Base-by-base conservation (phyloP, 345 rosid genomes). In the Lagerstroemia speciosa region DNA sequence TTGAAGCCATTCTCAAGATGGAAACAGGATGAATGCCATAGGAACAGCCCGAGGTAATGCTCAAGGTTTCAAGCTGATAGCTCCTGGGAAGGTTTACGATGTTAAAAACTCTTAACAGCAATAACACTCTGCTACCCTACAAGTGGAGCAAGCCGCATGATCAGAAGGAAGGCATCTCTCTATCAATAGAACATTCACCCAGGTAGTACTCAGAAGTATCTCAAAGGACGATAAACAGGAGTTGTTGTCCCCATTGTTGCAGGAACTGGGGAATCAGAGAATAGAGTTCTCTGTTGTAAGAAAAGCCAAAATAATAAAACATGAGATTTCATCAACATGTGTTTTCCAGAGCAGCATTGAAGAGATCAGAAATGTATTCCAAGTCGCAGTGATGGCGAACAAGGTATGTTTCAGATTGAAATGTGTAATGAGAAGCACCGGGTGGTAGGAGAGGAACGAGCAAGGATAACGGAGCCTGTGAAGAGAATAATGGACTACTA, bases 11-110 rank as follows among this genome's bases (percentile, higher is more conserved):
- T 63, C 79, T 93, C 61, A 93, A 93, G 78, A 90, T 95, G 96
- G 98, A 32, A 93, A 88, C 73, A 79, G 78, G 70, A 86, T 90
- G 90, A 93, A 93, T 66, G 93, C 93, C 0, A n/a, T n/a, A n/a
- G 98, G 98, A 76, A 88, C 98, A 5, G 72, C 90, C 19, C 82
- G 97, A 76, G 98, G 98, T 45, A 84, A 93, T 38, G 98, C 98
- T 9, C 81, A 81, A 46, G 93, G 91, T 63, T 93, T 93, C 72
- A 83, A 87, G 72, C 86, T 88, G 48, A 80, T 77, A 0, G 84
- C 96, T 22, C 82, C 87, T 27, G 73, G 82, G 17, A 88, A 90
- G 71, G 89, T 90, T 7, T 84, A 91, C 1, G 88, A 93, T 65
- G 83, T 88, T 19, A 90, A 86, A 74, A 88, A 93, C 81, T 83